A percentile compares a stretch with the other conserved stretches of the same genome.
phyloP scores from a whole-genome alignment of 1,284 basidiomycete genomes.

The Prillingera fragicola region DNA sequence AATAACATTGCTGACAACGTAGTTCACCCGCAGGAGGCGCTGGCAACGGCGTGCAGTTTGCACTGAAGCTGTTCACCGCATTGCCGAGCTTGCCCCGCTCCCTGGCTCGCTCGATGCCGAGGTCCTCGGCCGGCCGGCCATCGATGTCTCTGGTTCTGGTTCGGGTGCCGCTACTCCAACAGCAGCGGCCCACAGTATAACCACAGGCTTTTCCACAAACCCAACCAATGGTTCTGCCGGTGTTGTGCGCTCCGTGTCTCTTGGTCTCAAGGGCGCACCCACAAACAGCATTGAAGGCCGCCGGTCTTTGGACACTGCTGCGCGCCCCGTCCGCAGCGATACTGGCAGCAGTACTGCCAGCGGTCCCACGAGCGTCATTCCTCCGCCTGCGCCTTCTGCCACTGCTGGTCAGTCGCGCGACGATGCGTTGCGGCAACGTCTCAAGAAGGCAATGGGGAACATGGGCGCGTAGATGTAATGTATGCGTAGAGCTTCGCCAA shows the following conservation, averaged over 20 bases:
- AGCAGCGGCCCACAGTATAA: too few relatives aligned
- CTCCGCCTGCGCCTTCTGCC: constrained; percentile 4
- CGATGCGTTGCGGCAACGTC: constrained; percentile 40
- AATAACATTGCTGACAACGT: constrained; percentile 4
- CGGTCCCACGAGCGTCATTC: too few relatives aligned
- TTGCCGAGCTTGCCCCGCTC: constrained; percentile 20
- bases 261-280: constrained; percentile 1
- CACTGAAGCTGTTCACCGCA: constrained; percentile 60
- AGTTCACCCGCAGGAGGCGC: constrained; percentile 75
- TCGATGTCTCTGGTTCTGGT: too few relatives aligned
- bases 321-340: too few relatives aligned
- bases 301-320: background rate
- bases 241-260: too few relatives aligned
- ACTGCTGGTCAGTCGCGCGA: constrained; percentile 24
- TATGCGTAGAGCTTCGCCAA: too few relatives aligned
- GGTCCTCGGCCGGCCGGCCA: too few relatives aligned
- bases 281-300: background rate
- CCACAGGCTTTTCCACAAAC: too few relatives aligned
- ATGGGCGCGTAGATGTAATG: constrained; percentile 37
- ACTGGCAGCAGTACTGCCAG: too few relatives aligned
- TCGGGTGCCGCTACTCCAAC: constrained; percentile 6
- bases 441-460: constrained; percentile 48
- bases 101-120: constrained; percentile 2
- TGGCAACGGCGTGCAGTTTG: constrained; percentile 79
- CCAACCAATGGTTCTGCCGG: too few relatives aligned